Base-by-base conservation (phyloP, 192 early-diverging fungal species). In the Coemansia sp. region DNA sequence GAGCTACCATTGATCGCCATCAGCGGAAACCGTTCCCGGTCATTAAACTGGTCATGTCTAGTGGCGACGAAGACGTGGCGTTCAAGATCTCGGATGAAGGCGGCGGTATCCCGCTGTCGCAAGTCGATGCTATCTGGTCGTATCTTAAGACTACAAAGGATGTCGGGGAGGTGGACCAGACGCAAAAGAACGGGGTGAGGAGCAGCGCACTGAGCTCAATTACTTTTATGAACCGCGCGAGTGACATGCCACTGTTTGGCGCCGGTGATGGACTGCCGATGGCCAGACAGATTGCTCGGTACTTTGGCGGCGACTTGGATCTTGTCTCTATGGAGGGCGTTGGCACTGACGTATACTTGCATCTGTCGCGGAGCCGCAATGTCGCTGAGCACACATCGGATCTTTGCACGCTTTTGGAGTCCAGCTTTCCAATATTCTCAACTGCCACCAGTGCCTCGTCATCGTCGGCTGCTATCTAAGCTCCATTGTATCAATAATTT, bases 261-360 rank as follows among this genome's bases (percentile, higher is more conserved):
- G 74, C 47, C 27, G 74, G 74, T 57, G 70, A 76, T 24, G 74
- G 78, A 9, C 73, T 91, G 65, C 85, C 88, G 10, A 77, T 87
- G 67, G 84, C 87, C 13, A 78, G 88, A 11, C 69, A 87, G 65
- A 85, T 88, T 44, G 89, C 88, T 34, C 78, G 85, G 13, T 87
- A 89, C 71, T 91, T 91, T 79, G 90, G 89, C 31, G 90, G 90
- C 27, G 90, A 90, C 40, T 64, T 91, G 46, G 84, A 86, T 15
- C 66, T 91, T 38, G 78, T 88, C 2, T 89, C 88, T 4, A 91
- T 91, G 90, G 89, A 91, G 67, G 89, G 88, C 12, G 85, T 87
- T 38, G 89, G 90, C 0, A 88, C 88, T 1, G 88, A 90, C 44
- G 74, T 84, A n/a, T 91, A 87, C 66, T 67, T 91, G 55, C 79